Conservation (phyloP, 352 stramenopile species). For the Sclerospora graminicola region DNA sequence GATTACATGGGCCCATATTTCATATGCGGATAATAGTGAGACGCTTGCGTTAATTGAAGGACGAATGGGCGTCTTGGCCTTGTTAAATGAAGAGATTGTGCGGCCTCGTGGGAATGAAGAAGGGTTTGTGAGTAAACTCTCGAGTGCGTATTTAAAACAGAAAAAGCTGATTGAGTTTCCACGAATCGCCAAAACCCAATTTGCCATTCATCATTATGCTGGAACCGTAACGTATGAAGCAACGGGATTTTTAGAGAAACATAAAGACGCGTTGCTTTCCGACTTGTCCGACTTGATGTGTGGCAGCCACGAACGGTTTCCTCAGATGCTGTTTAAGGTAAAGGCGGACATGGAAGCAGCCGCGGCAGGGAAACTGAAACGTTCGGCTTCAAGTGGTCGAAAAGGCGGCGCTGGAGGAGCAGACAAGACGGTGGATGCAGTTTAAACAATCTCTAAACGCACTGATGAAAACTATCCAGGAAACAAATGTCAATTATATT, state of each 20-base stretch:
- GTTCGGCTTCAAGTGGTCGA: constrained; percentile 15
- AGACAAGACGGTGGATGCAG: constrained; percentile 64
- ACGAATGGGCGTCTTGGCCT: constrained; percentile 57
- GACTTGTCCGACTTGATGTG: constrained; percentile 83
- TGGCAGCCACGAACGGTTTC: constrained; percentile 32
- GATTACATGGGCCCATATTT: constrained; percentile 76
- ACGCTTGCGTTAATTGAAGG: constrained; percentile 69
- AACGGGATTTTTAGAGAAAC: constrained; percentile 90
- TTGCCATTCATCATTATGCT: constrained; percentile 91
- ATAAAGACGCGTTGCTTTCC: constrained; percentile 89
- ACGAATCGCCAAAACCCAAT: constrained; percentile 67
- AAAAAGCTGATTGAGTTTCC: constrained; percentile 61
- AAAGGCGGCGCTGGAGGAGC: constrained; percentile 15
- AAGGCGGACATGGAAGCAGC: constrained; percentile 26
- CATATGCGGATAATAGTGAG: constrained; percentile 72
- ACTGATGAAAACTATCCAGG: constrained; percentile 65
- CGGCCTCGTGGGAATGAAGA: constrained; percentile 62
- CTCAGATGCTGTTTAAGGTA: constrained; percentile 48
- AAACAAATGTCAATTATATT: constrained; percentile 73
- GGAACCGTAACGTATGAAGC: constrained; percentile 88
- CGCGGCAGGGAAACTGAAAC: constrained; percentile 13
- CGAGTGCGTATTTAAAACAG: constrained; percentile 32
- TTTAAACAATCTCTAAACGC: constrained; percentile 59
- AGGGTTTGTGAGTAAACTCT: constrained; percentile 53
- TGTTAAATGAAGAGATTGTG: constrained; percentile 85